Base-by-base conservation (phyloP, 495 filamentous ascomycete species). In the Aspergillus nanangensis region DNA sequence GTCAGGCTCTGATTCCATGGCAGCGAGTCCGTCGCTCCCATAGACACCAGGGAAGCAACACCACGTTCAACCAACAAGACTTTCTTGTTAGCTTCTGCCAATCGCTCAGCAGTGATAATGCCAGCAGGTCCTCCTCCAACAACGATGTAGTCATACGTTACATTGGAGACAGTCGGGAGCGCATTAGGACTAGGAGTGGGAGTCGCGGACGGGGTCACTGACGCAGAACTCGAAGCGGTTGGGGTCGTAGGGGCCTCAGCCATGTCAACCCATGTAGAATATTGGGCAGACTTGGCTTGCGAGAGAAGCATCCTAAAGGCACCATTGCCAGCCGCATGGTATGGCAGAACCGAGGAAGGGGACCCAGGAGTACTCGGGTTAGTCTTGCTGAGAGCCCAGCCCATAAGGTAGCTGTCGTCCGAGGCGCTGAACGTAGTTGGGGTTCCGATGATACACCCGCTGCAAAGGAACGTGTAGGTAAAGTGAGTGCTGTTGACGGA, bases 81-180 rank as follows among this genome's bases (percentile, higher is more conserved):
- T 4, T 50, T 61, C 51, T 49, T 62, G 45, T 76, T 74, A 32
- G 79, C 79, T 31, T 77, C 80, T 32, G 72, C 60, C n/a, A 86
- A 67, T 80, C 85, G 87, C 33, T 71, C 67, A 20, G 81, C 81
- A 57, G 70, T 73, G 50, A 57, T 54, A 22, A 55, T 60, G 22
- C 63, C 63, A 8, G 56, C 45, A 5, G 55, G 36, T 29, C 56
- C 56, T 24, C 56, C 54, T 25, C 57, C 52, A 13, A 55, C 48
- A 14, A 58, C 52, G 23, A 58, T 58, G 40, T 55, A 52, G 41
- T 58, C 52, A 37, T 55, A 58, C 20, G 53, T 56, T 7, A 41
- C 27, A 38, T 47, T 52, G 14, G 41, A 38, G 4, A 50, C 41
- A 1, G 49, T 52, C 10, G 47, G 41, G 1, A 32, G 18, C 17